Base-by-base conservation (phyloP, 805 yeast genomes). In the Metschnikowia henanensis region DNA sequence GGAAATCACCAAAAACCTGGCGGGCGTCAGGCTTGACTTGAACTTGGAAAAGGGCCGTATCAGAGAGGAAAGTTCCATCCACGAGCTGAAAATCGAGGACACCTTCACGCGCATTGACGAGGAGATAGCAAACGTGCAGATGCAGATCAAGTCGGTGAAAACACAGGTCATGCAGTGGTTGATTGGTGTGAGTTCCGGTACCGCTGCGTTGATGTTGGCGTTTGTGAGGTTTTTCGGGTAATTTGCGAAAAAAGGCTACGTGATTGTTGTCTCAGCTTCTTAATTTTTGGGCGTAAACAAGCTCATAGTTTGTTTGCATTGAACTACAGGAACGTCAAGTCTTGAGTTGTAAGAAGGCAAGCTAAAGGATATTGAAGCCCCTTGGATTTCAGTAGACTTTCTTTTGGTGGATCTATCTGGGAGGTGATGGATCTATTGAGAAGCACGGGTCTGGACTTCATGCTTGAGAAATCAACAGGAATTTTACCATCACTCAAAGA, bases 121-220 rank as follows among this genome's bases (percentile, higher is more conserved):
- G 65, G 99, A 94, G 58, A 84, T 94, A 21, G 84, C 92, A 30
- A 92, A 94, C 61, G 87, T 94, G 80, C 91, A 87, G 65, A 87
- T 91, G 75, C 97, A 92, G 66, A 90, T 94, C 53, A 96, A 94
- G 59, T 82, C 88, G 34, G 96, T 92, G 25, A 94, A 94, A 69
- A 88, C 96, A 2, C 97, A 94, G 63, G 97, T 94, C 38, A 80
- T 90, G 83, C 99, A 94, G 67, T 94, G 99, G 99, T 76, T 94
- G 51, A 89, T 94, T 56, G 98, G 98, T 73, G 97, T 94, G 16
- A 87, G 96, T 60, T 91, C 98, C 1, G 99, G 98, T 85, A 87
- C 97, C 1, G 88, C 92, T 67, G 98, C 98, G 12, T 75, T 94
- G 46, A 86, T 94, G 39, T 69, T 92, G 56, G 97, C 98, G 1